Evolutionary conservation across 495 filamentous ascomycete genomes (phyloP).

Genomic region (Articulospora tetracladia): DNA sequence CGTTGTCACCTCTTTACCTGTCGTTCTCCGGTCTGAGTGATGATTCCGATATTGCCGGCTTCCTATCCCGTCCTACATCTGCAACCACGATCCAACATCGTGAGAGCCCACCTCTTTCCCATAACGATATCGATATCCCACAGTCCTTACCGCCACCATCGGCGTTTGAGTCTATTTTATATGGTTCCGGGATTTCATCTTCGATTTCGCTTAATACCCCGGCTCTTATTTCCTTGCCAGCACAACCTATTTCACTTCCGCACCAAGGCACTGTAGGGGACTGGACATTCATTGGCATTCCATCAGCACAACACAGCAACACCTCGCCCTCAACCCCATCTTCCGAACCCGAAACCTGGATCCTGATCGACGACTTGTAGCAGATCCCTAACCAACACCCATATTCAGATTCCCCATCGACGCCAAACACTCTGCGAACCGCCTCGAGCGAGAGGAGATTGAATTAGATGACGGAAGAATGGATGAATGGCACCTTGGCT

Average conservation of each 20-base stretch:
- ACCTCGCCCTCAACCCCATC: conserved; percentile 7
- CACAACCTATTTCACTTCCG: background rate
- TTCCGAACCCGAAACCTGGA: conserved; percentile 26
- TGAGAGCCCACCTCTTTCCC: background rate
- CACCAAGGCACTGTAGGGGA: conserved; percentile 12
- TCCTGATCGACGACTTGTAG: conserved; percentile 29
- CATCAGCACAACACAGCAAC: conserved; percentile 3
- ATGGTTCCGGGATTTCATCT: background rate
- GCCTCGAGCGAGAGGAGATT: no score
- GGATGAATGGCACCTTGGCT: no score
- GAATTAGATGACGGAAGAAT: no score
- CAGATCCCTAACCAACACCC: conserved; percentile 16
- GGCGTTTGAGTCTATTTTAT: conserved; percentile 11
- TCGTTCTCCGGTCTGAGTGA: conserved; percentile 19
- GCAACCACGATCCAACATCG: conserved; percentile 24
- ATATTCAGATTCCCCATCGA: no score
- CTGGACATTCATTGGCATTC: conserved; percentile 21
- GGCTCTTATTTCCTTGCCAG: background rate
- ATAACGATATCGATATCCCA: conserved; percentile 14
- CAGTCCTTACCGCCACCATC: conserved; percentile 24
- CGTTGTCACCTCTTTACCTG: conserved; percentile 16
- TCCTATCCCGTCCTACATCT: conserved; percentile 5
- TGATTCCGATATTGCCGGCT: conserved; percentile 16
- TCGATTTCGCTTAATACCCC: conserved; percentile 1
- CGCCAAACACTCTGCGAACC: no score